These are phyloP conservation scores for Malassezia globosa DNA, from an alignment of 1,284 basidiomycete genomes.

Conservation along the genomic window DNA sequence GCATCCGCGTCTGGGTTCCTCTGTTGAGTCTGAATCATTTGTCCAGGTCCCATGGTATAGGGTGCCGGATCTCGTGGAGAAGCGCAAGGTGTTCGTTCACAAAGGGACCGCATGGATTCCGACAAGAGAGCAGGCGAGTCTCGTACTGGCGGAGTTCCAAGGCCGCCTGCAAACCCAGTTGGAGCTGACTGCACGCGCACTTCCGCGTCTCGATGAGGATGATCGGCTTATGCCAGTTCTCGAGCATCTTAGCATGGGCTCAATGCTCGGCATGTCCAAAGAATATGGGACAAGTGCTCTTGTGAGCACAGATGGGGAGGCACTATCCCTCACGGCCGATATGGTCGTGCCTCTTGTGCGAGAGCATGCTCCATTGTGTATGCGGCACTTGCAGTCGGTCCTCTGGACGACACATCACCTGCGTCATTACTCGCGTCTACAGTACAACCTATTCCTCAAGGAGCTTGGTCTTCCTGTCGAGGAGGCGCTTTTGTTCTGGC, in stretches of 20 bases:
- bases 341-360: constrained; percentile 81
- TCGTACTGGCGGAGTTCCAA: constrained; percentile 80
- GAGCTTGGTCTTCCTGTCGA: constrained; percentile 78
- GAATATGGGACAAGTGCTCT: constrained; percentile 57
- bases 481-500: constrained; percentile 88
- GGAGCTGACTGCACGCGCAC: constrained; percentile 75
- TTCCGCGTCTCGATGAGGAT: constrained; percentile 92
- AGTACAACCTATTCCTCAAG: constrained; percentile 90
- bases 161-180: constrained; percentile 64
- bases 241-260: constrained; percentile 83
- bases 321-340: constrained; percentile 68
- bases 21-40: constrained; percentile 55
- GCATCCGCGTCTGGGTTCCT: constrained; percentile 30
- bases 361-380: constrained; percentile 89
- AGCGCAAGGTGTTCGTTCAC: constrained; percentile 67
- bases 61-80: constrained; percentile 82
- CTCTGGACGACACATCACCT: constrained; percentile 71
- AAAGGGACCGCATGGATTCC: constrained; percentile 85
- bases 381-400: constrained; percentile 77
- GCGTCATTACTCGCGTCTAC: constrained; percentile 81
- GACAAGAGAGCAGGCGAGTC: constrained; percentile 65
- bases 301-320: constrained; percentile 48
- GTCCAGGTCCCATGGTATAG: constrained; percentile 76
- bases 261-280: constrained; percentile 76
- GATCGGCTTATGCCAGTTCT: constrained; percentile 81